Evolutionary conservation across 106 monocot genomes (phyloP).

Genomic region (Dactylorhiza incarnata): DNA sequence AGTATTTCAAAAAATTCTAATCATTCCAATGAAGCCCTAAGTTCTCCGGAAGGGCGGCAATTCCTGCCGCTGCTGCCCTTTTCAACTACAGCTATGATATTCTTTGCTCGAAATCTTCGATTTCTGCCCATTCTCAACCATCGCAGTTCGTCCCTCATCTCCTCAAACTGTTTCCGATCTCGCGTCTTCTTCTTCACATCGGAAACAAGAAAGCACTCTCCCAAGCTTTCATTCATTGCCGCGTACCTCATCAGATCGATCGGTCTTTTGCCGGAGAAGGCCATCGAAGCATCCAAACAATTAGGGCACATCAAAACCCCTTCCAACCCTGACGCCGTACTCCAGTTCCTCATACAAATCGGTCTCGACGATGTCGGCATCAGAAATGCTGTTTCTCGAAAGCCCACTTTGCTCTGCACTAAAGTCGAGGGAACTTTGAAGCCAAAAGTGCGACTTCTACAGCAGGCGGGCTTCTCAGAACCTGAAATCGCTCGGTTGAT

Average conservation of each 20-base stretch:
- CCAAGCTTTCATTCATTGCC: conserved; percentile 2
- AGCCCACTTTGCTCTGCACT: conserved; percentile 16
- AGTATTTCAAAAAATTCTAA: too few relatives aligned
- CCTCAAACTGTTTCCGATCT: too few relatives aligned
- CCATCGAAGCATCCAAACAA: conserved; percentile 12
- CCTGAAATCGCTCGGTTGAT: conserved; percentile 11
- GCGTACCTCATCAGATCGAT: conserved; percentile 22
- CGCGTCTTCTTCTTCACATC: neutral
- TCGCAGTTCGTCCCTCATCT: too few relatives aligned
- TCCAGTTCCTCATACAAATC: conserved; percentile 1
- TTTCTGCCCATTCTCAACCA: too few relatives aligned
- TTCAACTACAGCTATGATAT: too few relatives aligned
- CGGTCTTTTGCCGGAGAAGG: conserved; percentile 23
- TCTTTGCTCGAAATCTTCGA: too few relatives aligned
- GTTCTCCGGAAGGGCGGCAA: too few relatives aligned
- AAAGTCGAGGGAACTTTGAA: conserved; percentile 19
- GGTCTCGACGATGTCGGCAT: conserved; percentile 16
- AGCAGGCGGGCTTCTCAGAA: conserved; percentile 13
- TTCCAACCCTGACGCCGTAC: conserved; percentile 20
- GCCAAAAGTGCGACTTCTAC: conserved; percentile 15
- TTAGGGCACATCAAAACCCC: conserved; percentile 21
- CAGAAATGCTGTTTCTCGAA: neutral
- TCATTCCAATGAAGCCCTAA: too few relatives aligned
- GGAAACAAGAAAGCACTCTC: neutral
- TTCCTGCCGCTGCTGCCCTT: too few relatives aligned